These are phyloP conservation scores for Cytidiella melzeri DNA, from an alignment of 768 basidiomycete genomes.

Conservation along the genomic window DNA sequence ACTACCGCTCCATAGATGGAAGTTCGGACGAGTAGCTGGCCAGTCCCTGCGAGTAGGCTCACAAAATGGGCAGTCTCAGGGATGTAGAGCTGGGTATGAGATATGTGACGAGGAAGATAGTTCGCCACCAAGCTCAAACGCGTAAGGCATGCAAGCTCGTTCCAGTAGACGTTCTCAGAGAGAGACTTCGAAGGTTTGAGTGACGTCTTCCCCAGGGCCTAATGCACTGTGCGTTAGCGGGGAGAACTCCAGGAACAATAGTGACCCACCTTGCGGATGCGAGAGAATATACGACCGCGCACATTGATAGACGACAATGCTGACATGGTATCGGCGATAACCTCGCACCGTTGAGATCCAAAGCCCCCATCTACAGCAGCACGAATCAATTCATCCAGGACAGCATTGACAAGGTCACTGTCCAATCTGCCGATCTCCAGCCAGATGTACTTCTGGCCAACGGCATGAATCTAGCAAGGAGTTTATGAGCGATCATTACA, in stretches of 20 bases:
- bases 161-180: conserved; percentile 69
- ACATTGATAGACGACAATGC: conserved; percentile 72
- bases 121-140: conserved; percentile 71
- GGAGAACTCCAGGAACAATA: neutral
- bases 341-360: conserved; percentile 69
- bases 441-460: conserved; percentile 76
- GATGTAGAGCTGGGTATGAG: conserved; percentile 70
- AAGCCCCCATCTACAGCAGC: conserved; percentile 81
- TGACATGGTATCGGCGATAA: conserved; percentile 66
- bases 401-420: conserved; percentile 56
- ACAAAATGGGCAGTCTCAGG: conserved; percentile 81
- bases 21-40: conserved; percentile 67
- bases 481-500: neutral
- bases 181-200: conserved; percentile 56
- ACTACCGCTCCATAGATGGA: conserved; percentile 78
- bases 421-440: conserved; percentile 67
- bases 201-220: conserved; percentile 73
- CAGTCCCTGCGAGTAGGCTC: conserved; percentile 70
- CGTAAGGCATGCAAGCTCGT: conserved; percentile 73
- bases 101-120: conserved; percentile 55
- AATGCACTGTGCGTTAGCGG: neutral
- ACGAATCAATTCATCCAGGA: conserved; percentile 75
- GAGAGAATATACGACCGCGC: conserved; percentile 70
- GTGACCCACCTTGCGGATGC: conserved; percentile 63
- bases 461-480: conserved; percentile 47